Conservation (phyloP, 2,329 filamentous ascomycete species). For the Epichloe gansuensis region DNA sequence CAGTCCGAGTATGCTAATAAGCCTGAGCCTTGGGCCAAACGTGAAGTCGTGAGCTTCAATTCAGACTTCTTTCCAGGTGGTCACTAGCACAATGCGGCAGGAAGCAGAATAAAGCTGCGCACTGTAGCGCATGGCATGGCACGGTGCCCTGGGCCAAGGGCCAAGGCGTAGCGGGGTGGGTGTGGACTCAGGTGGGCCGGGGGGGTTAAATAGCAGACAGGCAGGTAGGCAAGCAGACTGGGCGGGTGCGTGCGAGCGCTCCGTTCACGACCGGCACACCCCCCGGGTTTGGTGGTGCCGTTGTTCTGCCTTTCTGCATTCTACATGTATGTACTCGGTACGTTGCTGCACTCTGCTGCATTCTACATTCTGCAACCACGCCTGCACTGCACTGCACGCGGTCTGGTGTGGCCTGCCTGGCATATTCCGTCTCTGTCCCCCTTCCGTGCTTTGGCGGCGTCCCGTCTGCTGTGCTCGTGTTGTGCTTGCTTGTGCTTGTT, state of each 20-base stretch:
- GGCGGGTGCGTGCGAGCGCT: background rate
- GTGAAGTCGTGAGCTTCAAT: no score
- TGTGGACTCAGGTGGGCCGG: background rate
- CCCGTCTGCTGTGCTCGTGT: background rate
- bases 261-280: no score
- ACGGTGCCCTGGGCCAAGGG: background rate
- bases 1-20: no score
- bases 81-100: background rate
- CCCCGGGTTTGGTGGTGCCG: background rate
- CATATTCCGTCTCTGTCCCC: background rate
- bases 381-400: background rate
- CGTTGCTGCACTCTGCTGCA: background rate
- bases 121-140: background rate
- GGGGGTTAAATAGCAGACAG: background rate
- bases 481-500: no score
- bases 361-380: background rate
- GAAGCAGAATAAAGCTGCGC: background rate
- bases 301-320: background rate
- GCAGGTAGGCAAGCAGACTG: background rate
- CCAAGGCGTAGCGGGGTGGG: background rate
- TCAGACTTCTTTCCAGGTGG: background rate
- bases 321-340: background rate
- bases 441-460: background rate
- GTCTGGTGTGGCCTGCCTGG: background rate
- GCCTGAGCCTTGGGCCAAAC: no score